Conservation (phyloP, 495 filamentous ascomycete genomes). For the Penicillium macrosclerotiorum region DNA sequence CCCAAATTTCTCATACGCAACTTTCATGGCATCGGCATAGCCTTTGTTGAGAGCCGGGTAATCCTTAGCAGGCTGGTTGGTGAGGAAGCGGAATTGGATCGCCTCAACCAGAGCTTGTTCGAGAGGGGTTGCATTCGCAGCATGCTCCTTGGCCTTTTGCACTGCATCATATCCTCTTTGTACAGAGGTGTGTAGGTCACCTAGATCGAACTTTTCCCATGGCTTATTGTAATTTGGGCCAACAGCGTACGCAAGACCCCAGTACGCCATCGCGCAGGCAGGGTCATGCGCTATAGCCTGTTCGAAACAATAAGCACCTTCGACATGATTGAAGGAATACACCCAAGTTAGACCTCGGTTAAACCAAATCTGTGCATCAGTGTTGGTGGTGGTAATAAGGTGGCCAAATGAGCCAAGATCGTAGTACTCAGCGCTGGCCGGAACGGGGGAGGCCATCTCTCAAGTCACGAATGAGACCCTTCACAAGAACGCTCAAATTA, state of each 20-base stretch:
- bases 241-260: slow-evolving; percentile 60
- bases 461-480: background rate
- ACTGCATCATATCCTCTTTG: slow-evolving; percentile 12
- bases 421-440: slow-evolving; percentile 39
- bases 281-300: slow-evolving; percentile 51
- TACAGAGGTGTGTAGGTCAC: slow-evolving; percentile 42
- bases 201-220: slow-evolving; percentile 56
- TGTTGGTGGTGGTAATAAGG: slow-evolving; percentile 41
- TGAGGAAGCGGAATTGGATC: slow-evolving; percentile 50
- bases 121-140: slow-evolving; percentile 25
- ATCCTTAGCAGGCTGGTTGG: slow-evolving; percentile 29
- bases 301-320: slow-evolving; percentile 57
- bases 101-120: slow-evolving; percentile 58
- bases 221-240: slow-evolving; percentile 73
- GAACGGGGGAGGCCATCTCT: background rate
- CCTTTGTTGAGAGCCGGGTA: slow-evolving; percentile 45
- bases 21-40: slow-evolving; percentile 58
- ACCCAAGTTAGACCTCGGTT: slow-evolving; percentile 60
- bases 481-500: too few species aligned
- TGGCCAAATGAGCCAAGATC: slow-evolving; percentile 53
- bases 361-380: slow-evolving; percentile 56
- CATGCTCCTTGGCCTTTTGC: slow-evolving; percentile 33
- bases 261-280: slow-evolving; percentile 59
- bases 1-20: slow-evolving; percentile 46
- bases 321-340: slow-evolving; percentile 65